phyloP scores from a whole-genome alignment of 1,284 basidiomycete genomes.

The Sanghuangporus weigelae region DNA sequence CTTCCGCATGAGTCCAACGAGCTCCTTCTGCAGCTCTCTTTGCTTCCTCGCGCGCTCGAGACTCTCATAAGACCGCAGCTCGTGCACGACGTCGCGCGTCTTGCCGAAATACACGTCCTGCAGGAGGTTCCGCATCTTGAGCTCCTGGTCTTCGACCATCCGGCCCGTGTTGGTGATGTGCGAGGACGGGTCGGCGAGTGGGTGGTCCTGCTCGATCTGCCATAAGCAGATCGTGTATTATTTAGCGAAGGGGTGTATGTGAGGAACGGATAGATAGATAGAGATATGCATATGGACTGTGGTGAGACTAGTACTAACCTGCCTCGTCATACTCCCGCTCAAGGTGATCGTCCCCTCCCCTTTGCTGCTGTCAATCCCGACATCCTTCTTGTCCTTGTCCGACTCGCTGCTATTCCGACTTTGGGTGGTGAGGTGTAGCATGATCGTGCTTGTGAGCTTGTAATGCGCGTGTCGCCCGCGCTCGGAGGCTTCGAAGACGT shows the following conservation, averaged over 20 bases:
- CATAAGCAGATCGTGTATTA: no score
- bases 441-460: slow-evolving; percentile 95
- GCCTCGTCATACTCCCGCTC: slow-evolving; percentile 95
- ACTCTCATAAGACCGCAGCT: slow-evolving; percentile 84
- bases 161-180: slow-evolving; percentile 92
- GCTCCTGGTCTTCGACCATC: slow-evolving; percentile 98
- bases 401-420: slow-evolving; percentile 29
- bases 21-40: slow-evolving; percentile 86
- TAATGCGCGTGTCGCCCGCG: slow-evolving; percentile 90
- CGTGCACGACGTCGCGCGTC: slow-evolving; percentile 91
- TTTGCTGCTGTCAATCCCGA: slow-evolving; percentile 36
- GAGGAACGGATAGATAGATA: not conserved
- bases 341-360: slow-evolving; percentile 75
- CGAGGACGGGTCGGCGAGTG: slow-evolving; percentile 69
- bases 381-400: slow-evolving; percentile 36
- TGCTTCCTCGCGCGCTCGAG: slow-evolving; percentile 80
- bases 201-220: slow-evolving; percentile 83
- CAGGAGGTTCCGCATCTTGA: slow-evolving; percentile 94
- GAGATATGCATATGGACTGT: not conserved
- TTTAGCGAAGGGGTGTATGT: not conserved
- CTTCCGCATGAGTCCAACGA: slow-evolving; percentile 85
- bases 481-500: slow-evolving; percentile 93
- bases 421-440: slow-evolving; percentile 85
- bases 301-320: slow-evolving; percentile 47
- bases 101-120: slow-evolving; percentile 99